Conservation (phyloP, 2,329 filamentous ascomycete genomes). For the Penicillium sp. region DNA sequence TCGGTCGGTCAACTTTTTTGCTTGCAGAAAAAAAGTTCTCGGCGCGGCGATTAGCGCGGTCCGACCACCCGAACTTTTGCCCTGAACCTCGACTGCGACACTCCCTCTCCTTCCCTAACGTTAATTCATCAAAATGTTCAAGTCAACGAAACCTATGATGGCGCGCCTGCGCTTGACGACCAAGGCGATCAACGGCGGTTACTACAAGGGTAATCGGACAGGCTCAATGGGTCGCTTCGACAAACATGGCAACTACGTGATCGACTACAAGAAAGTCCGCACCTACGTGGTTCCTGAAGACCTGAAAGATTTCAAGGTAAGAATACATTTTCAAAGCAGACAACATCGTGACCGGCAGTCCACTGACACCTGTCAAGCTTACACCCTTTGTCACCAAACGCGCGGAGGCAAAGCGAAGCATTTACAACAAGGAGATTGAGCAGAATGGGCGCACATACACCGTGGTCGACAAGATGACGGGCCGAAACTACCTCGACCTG, state of each 20-base stretch:
- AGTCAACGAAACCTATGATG: constrained; percentile 54
- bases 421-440: constrained; percentile 30
- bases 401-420: constrained; percentile 29
- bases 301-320: constrained; percentile 69
- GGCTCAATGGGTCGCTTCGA: constrained; percentile 86
- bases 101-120: constrained; percentile 12
- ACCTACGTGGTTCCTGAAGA: constrained; percentile 79
- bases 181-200: constrained; percentile 89
- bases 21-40: constrained; percentile 35
- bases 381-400: constrained; percentile 47
- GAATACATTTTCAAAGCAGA: background rate
- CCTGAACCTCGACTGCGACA: constrained; percentile 13
- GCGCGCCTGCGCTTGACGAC: constrained; percentile 80
- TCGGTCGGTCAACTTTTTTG: constrained; percentile 28
- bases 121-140: constrained; percentile 36
- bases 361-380: constrained; percentile 29
- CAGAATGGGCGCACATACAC: constrained; percentile 26
- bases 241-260: constrained; percentile 58
- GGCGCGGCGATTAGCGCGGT: constrained; percentile 31
- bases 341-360: background rate
- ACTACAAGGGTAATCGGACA: constrained; percentile 93
- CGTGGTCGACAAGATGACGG: constrained; percentile 32
- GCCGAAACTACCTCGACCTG: constrained; percentile 39
- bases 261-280: constrained; percentile 84
- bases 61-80: constrained; percentile 26